Conservation (phyloP, 139 green algal species). For the Chlorella vulgaris region DNA sequence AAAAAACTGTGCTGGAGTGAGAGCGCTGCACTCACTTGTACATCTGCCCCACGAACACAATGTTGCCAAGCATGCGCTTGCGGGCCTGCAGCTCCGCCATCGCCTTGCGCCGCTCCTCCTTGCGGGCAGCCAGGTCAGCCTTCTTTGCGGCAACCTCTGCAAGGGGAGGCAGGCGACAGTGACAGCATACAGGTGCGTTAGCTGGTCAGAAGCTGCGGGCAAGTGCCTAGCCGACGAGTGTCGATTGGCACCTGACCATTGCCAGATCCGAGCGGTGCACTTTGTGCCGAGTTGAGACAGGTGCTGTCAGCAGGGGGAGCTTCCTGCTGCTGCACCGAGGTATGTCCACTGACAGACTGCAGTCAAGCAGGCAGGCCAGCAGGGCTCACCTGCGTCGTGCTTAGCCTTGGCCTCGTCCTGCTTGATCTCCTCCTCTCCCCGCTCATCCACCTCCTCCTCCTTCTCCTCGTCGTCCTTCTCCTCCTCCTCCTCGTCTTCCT, state of each 20-base stretch:
- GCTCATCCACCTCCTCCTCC: conserved; percentile 30
- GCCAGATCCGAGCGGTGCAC: no score
- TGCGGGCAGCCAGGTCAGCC: conserved; percentile 30
- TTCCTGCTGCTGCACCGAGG: no score
- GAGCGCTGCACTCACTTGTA: conserved; percentile 55
- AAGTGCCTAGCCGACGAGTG: no score
- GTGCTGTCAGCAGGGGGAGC: no score
- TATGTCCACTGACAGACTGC: no score
- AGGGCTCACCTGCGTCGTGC: conserved; percentile 18
- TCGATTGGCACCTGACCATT: no score
- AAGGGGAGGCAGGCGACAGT: background rate
- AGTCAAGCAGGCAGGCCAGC: no score
- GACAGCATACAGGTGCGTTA: background rate
- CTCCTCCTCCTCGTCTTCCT: conserved; percentile 9
- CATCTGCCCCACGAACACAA: conserved; percentile 96
- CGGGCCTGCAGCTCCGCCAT: conserved; percentile 75
- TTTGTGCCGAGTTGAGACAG: no score
- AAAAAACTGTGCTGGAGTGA: background rate
- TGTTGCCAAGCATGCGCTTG: conserved; percentile 93
- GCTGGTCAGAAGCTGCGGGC: no score
- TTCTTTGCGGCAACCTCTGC: conserved; percentile 49
- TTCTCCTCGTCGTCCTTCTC: conserved; percentile 14
- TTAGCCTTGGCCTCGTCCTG: conserved; percentile 41
- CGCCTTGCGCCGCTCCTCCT: conserved; percentile 45
- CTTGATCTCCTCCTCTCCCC: conserved; percentile 37